Evolutionary conservation across 352 stramenopile species (phyloP).

Genomic region (Halophytophthora batemanensis): DNA sequence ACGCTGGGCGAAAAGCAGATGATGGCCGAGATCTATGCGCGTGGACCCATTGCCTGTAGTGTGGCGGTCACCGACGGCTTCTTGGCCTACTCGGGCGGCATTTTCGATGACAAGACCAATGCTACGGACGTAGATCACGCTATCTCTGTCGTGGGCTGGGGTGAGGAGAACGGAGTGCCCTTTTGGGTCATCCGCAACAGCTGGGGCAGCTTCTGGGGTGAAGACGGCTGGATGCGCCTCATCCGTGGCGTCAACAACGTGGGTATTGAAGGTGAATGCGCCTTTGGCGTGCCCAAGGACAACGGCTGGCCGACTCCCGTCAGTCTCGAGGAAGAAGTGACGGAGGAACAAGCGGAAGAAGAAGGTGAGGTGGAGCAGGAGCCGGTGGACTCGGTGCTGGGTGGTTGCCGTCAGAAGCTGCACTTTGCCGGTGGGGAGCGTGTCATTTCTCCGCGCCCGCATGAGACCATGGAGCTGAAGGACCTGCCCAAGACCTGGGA

Average conservation of each 20-base stretch:
- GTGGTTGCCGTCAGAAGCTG: conserved; percentile 59
- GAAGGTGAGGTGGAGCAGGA: conserved; percentile 16
- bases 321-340: conserved; percentile 21
- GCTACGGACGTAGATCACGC: conserved; percentile 81
- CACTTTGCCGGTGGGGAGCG: conserved; percentile 63
- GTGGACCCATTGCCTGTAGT: conserved; percentile 92
- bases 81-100: conserved; percentile 91
- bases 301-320: conserved; percentile 68
- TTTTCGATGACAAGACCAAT: conserved; percentile 91
- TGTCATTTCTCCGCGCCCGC: conserved; percentile 65
- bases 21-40: conserved; percentile 96
- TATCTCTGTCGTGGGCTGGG: conserved; percentile 96
- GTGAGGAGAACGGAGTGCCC: conserved; percentile 75
- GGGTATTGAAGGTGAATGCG: conserved; percentile 91
- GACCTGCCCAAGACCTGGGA: conserved; percentile 93
- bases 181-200: conserved; percentile 98
- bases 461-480: conserved; percentile 69
- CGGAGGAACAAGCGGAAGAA: conserved; percentile 15
- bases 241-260: conserved; percentile 90
- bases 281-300: conserved; percentile 88
- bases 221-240: conserved; percentile 95
- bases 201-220: conserved; percentile 93
- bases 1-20: conserved; percentile 91
- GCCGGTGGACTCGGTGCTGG: conserved; percentile 18
- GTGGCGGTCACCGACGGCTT: conserved; percentile 90